Conservation (phyloP, 2,329 filamentous ascomycete genomes). For the Boeremia lycopersici region DNA sequence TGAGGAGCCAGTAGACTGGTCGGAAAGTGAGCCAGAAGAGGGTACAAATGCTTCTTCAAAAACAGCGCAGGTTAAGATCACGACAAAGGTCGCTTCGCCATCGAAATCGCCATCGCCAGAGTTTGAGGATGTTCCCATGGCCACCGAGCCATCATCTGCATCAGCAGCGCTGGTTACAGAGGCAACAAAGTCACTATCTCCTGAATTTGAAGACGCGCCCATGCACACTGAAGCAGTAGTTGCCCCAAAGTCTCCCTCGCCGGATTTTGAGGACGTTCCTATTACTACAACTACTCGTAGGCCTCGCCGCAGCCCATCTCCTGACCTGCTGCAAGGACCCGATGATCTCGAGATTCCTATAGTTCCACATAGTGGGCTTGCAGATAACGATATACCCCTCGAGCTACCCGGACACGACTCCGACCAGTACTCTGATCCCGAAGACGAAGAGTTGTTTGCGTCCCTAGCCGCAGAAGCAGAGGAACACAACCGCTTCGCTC, state of each 20-base stretch:
- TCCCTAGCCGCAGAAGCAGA: constrained; percentile 90
- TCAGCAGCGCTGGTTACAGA: constrained; percentile 7
- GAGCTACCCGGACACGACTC: constrained; percentile 40
- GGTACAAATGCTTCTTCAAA: constrained; percentile 16
- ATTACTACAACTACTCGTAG: constrained; percentile 26
- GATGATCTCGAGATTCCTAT: constrained; percentile 37
- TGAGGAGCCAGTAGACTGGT: constrained; percentile 57
- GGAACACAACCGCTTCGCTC: constrained; percentile 92
- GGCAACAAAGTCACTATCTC: constrained; percentile 50
- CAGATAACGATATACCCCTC: constrained; percentile 34
- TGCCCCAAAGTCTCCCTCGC: constrained; percentile 49
- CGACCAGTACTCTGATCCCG: constrained; percentile 72
- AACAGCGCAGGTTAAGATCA: not conserved
- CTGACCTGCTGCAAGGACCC: constrained; percentile 32
- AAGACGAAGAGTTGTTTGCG: constrained; percentile 86
- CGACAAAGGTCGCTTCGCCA: not conserved
- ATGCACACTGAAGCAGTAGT: constrained; percentile 21
- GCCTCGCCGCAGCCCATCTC: constrained; percentile 30
- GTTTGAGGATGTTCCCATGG: constrained; percentile 57
- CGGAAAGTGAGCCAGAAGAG: constrained; percentile 56
- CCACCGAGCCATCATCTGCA: constrained; percentile 9
- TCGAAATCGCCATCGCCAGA: constrained; percentile 54
- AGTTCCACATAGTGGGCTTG: constrained; percentile 39
- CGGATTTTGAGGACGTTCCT: constrained; percentile 59
- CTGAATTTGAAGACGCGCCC: constrained; percentile 59